Percentiles rank a stretch among this genome's conserved stretches.
Evolutionary conservation across 2,329 filamentous ascomycete species (phyloP).

Genomic region (Beauveria scarabaeidicola): DNA sequence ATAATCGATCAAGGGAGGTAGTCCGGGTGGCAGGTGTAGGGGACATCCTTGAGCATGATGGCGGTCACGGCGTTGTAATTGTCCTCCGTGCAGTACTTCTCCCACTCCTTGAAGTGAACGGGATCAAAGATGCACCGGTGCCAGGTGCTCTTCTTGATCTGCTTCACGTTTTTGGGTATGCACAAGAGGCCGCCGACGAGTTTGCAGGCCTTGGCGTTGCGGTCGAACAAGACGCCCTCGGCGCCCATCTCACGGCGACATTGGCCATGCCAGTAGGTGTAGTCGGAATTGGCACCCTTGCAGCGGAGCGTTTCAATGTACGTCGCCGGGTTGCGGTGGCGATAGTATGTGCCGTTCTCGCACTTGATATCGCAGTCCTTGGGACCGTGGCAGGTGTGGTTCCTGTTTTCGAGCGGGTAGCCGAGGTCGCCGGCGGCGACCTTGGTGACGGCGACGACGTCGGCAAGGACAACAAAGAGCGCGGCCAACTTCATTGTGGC

Average conservation of each 20-base stretch:
- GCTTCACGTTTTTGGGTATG: neutral
- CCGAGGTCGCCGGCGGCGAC: neutral
- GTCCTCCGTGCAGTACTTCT: neutral
- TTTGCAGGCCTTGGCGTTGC: neutral
- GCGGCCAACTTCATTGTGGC: neutral
- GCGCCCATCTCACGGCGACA: neutral
- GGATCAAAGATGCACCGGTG: neutral
- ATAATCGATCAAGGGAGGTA: neutral
- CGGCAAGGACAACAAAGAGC: neutral
- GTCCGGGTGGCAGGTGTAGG: neutral
- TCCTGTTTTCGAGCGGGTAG: neutral
- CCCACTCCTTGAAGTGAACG: neutral
- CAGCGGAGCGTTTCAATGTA: neutral
- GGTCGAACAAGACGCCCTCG: neutral
- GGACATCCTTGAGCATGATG: neutral
- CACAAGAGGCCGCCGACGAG: neutral
- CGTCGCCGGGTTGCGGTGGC: neutral
- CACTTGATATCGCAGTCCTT: neutral
- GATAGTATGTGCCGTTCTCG: neutral
- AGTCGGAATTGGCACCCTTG: neutral
- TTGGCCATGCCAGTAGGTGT: neutral
- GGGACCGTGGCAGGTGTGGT: neutral
- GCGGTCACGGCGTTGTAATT: neutral
- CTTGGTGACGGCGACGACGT: neutral
- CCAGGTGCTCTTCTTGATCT: neutral